These are phyloP conservation scores for Alternaria sp. DNA, from an alignment of 2,329 filamentous ascomycete genomes.

Conservation along the genomic window DNA sequence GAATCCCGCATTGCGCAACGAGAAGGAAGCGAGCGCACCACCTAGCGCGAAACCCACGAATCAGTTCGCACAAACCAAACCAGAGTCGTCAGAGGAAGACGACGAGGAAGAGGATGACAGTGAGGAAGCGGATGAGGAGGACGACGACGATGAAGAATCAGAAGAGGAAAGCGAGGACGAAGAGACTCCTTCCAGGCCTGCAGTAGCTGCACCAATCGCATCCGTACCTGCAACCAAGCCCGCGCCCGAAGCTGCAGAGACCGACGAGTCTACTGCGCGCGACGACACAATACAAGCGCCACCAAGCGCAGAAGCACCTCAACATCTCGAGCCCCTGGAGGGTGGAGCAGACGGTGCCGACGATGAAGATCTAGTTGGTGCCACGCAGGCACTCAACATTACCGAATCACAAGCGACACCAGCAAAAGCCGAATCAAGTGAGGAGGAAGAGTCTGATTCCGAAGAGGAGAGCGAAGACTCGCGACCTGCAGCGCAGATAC, in stretches of 20 bases:
- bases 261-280: slow-evolving; percentile 14
- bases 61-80: slow-evolving; percentile 22
- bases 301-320: slow-evolving; percentile 30
- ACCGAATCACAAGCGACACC: slow-evolving; percentile 1
- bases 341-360: slow-evolving; percentile 7
- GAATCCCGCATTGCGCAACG: slow-evolving; percentile 63
- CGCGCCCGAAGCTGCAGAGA: slow-evolving; percentile 3
- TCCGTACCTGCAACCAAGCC: slow-evolving; percentile 10
- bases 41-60: slow-evolving; percentile 12
- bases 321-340: slow-evolving; percentile 11
- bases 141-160: slow-evolving; percentile 17
- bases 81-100: slow-evolving; percentile 26
- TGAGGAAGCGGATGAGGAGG: slow-evolving; percentile 14
- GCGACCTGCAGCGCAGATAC: slow-evolving; percentile 11
- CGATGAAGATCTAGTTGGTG: slow-evolving; percentile 22
- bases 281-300: slow-evolving; percentile 41
- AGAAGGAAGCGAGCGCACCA: slow-evolving; percentile 34
- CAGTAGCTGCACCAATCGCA: slow-evolving; percentile 2
- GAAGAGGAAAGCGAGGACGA: slow-evolving; percentile 11
- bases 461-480: slow-evolving; percentile 46
- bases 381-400: slow-evolving; percentile 27
- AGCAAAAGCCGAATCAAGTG: slow-evolving; percentile 9
- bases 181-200: slow-evolving; percentile 7
- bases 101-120: slow-evolving; percentile 25
- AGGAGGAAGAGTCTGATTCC: slow-evolving; percentile 21